Evolutionary conservation across 164 flowering plant genomes (phyloP), one percentile per base, ranked within the genome.

Genomic region (Vitis cinerea): DNA sequence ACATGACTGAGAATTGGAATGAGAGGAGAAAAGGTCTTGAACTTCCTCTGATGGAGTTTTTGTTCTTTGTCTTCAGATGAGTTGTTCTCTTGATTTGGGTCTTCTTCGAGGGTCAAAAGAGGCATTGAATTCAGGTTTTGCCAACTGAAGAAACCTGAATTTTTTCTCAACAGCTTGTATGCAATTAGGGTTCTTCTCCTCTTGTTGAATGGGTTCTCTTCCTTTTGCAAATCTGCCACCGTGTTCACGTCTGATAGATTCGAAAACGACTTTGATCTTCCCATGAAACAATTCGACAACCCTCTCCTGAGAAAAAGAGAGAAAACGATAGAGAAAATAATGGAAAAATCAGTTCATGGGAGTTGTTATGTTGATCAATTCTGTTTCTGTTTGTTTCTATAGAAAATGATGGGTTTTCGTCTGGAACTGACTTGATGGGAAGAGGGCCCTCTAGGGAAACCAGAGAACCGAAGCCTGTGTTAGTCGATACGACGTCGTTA

Each of bases 1-100:
- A 95, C 23, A 95, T 93, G 97, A 85, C 74, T 16, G 97, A 95
- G 63, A 89, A 95, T 69, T 93, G 99, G 98, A 74, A 86, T n/a
- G 82, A 88, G 79, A 83, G 99, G 69, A 72, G 77, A 59, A 82
- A 65, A 52, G 59, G 67, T 64, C 57, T 56, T 69, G 4, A 63
- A 29, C 59, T 63, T 79, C 54, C 73, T 72, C 16, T 56, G n/a
- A 4, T 59, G 76, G 19, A 6, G 58, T 53, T 29, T 63, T 10
- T 57, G 17, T 47, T 19, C 47, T 31, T 23, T 8, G 2, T 23
- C 50, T 8, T 37, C 13, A 29, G 72, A 44, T 9, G 72, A 51
- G 31, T 31, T 31, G 44, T 31, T 31, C 7, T 73, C 82, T 11
- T 74, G 71, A 2, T 78, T 71, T 3, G 81, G 79, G 1, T 82